Conservation (phyloP, 371 early-diverging fungal species). For the Mucor sp. region DNA sequence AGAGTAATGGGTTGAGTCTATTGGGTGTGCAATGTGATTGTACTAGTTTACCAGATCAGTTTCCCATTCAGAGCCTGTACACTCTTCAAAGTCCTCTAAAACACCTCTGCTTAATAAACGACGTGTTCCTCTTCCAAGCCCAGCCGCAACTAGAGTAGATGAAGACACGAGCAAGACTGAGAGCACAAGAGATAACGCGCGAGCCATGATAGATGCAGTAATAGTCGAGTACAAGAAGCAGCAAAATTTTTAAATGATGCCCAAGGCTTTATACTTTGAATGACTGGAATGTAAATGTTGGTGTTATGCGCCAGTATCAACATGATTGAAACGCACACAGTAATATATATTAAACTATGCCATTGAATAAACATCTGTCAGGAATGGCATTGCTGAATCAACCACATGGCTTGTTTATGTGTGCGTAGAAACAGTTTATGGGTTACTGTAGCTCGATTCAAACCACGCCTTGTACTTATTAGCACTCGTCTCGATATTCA, state of each 20-base stretch:
- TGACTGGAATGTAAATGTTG: neutral
- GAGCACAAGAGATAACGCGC: neutral
- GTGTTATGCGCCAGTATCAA: neutral
- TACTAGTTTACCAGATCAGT: neutral
- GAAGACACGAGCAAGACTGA: neutral
- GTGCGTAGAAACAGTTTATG: neutral
- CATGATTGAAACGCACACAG: neutral
- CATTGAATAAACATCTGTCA: neutral
- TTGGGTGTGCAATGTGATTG: neutral
- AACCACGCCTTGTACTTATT: neutral
- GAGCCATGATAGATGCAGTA: neutral
- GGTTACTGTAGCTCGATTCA: neutral
- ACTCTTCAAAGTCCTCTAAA: neutral
- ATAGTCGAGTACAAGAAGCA: neutral
- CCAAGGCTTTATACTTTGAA: neutral
- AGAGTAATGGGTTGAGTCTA: neutral
- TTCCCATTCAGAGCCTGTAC: neutral
- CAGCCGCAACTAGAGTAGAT: neutral
- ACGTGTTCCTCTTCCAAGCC: neutral
- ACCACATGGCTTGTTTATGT: neutral
- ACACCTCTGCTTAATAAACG: neutral
- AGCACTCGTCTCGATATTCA: neutral
- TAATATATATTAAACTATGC: neutral
- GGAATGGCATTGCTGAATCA: neutral
- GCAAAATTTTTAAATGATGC: neutral